Base-by-base conservation (phyloP, 257 asterid species). In the Nemophila menziesii region DNA sequence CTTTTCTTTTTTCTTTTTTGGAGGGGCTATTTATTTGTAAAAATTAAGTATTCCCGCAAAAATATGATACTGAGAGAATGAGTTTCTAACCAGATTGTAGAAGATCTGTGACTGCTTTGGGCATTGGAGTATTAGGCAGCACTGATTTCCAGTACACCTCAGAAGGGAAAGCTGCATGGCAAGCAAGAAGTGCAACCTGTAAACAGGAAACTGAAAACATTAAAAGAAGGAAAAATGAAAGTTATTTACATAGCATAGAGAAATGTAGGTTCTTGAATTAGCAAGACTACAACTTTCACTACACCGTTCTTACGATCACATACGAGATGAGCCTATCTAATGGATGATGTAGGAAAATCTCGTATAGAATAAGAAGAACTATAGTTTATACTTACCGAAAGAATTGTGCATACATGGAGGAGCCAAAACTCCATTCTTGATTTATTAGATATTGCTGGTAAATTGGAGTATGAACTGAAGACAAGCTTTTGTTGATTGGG, bases 91-190 rank as follows among this genome's bases (percentile, higher is more conserved):
- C 58, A 22, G 74, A 57, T 20, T 60, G 65, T 4, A 80, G 47
- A 22, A 79, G 76, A 55, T 80, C 78, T 61, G 69, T 65, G 4
- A 89, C 59, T 40, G 80, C 60, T 48, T 68, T 61, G 8, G 98
- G 96, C 76, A 89, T 80, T 23, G 79, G 72, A 55, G 87, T 61
- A 33, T 80, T 69, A 37, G 96, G 87, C 40, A 89, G 62, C 72
- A 63, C 56, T 13, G 85, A 53, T 11, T 65, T 68, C 98, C 98
- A 89, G 51, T 80, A 84, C 5, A 26, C 72, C 48, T 62, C 82
- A 16, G 87, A 24, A 38, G 80, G 58, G 50, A 73, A 39, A 61
- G 68, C 75, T 65, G 79, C 89, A 67, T 75, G 77, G 69, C 82
- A 73, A 48, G 61, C 72, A 13, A 66, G 75, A 9, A 64, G 11